These are phyloP conservation scores for Thelonectria olida DNA, from an alignment of 2,329 filamentous ascomycete genomes.

Conservation along the genomic window DNA sequence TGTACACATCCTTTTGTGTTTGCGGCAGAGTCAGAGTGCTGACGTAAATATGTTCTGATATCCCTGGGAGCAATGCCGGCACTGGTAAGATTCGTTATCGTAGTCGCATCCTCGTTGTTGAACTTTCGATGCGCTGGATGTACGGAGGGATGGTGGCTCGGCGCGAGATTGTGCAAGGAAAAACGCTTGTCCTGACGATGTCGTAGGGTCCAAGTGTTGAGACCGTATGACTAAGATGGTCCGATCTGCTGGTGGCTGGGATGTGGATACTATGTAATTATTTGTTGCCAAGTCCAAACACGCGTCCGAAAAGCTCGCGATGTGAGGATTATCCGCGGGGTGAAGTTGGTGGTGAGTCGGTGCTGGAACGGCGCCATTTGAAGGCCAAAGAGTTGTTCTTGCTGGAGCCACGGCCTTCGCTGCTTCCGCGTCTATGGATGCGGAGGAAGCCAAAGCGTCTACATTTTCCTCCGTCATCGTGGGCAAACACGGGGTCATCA, in stretches of 20 bases:
- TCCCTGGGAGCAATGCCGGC: constrained; percentile 24
- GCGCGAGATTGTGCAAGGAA: constrained; percentile 14
- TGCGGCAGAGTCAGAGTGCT: constrained; percentile 23
- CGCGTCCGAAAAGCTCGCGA: too few species aligned
- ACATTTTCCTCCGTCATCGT: constrained; percentile 48
- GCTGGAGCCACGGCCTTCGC: too few species aligned
- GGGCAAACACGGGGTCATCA: constrained; percentile 56
- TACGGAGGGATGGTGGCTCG: constrained; percentile 11
- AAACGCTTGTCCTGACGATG: too few species aligned
- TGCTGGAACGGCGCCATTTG: too few species aligned
- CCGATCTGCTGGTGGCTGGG: too few species aligned
- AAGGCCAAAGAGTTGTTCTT: too few species aligned
- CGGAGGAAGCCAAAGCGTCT: constrained; percentile 51
- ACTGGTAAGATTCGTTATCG: constrained; percentile 15
- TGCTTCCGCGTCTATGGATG: constrained; percentile 48
- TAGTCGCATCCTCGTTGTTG: constrained; percentile 3
- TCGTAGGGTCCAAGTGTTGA: too few species aligned
- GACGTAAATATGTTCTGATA: constrained; percentile 25
- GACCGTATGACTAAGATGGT: too few species aligned
- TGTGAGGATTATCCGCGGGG: too few species aligned
- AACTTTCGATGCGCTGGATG: constrained; percentile 18
- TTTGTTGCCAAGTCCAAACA: too few species aligned
- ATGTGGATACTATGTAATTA: too few species aligned
- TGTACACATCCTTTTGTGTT: constrained; percentile 34
- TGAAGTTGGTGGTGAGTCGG: too few species aligned